Base-by-base conservation (phyloP, 805 yeast species). In the Candida takata region DNA sequence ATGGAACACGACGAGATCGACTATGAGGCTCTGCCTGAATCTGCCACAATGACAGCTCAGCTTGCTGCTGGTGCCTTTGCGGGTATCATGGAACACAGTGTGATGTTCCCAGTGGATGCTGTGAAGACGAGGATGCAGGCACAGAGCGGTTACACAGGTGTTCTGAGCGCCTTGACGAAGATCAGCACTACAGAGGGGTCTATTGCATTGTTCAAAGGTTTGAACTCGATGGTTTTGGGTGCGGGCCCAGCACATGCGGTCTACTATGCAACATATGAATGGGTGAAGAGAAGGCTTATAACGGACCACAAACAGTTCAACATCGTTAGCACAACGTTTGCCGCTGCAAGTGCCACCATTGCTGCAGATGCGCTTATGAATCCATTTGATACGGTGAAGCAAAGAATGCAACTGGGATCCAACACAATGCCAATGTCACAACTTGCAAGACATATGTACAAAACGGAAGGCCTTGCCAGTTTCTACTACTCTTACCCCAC, bases 171-270 rank as follows among this genome's bases (percentile, higher is more conserved):
- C 17, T 77, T 86, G 30, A 67, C 86, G 16, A 71, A 72, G 48
- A 87, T 92, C 38, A 70, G 84, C n/a, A 72, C 95, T 12, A 69
- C 81, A 13, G 97, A 90, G 58, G 98, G 98, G 3, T 82, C 90
- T 6, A 54, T 74, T 35, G 84, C 95, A 1, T 70, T 92, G 20
- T 90, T 97, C 95, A 71, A 95, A 54, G 98, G 98, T 37, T 84
- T 90, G 13, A 79, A 86, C 17, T 83, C 95, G 1, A 95, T 92
- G 41, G 79, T 87, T 3, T 55, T 90, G 42, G 98, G 98, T 26
- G 97, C 98, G n/a, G 98, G 98, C 6, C 98, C 98, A 3, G 97
- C 97, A 4, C 98, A 90, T 63, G 97, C 97, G 4, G 82, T 92
- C 6, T 90, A 92, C 61, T 90, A 87, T 57, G 79, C 88, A n/a